phyloP scores from a whole-genome alignment of 441 rosid genomes.

The Corymbia calophylla region DNA sequence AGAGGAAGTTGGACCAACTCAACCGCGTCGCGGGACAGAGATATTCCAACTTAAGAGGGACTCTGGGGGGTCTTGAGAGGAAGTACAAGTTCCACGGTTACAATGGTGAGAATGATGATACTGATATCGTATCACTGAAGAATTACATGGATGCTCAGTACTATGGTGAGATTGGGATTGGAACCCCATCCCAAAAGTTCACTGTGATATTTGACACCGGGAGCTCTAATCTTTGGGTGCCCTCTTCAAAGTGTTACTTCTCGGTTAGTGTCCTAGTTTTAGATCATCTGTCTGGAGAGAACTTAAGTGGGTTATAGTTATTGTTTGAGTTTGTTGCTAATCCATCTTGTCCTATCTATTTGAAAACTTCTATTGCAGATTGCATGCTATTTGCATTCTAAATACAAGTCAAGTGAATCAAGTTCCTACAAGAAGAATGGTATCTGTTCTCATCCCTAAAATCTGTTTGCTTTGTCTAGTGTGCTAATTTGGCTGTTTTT shows the following conservation, averaged over 20 bases:
- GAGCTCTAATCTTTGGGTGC: constrained; percentile 76
- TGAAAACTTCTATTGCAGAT: constrained; percentile 23
- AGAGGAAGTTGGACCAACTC: constrained; percentile 34
- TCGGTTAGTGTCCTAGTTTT: constrained; percentile 31
- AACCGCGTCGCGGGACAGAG: constrained; percentile 24
- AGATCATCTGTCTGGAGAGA: not conserved
- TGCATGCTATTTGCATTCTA: constrained; percentile 52
- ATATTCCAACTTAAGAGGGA: constrained; percentile 20
- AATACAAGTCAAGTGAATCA: constrained; percentile 48
- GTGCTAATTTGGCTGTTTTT: not conserved
- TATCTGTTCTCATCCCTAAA: constrained; percentile 10
- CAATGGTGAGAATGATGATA: constrained; percentile 22
- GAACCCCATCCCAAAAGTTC: constrained; percentile 67
- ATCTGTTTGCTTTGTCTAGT: not conserved
- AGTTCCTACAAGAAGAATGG: constrained; percentile 54
- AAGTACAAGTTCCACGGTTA: constrained; percentile 10
- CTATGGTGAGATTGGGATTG: constrained; percentile 40
- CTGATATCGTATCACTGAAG: constrained; percentile 32
- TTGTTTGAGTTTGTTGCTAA: not conserved
- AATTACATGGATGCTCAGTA: constrained; percentile 47
- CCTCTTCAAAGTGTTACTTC: constrained; percentile 52
- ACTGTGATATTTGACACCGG: constrained; percentile 68
- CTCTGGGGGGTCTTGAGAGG: constrained; percentile 15
- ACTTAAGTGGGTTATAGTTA: not conserved
- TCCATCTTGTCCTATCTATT: not conserved